Evolutionary conservation across 2,329 filamentous ascomycete species (phyloP), one percentile per base, ranked within the genome.

Genomic region (Trichoderma sp.): DNA sequence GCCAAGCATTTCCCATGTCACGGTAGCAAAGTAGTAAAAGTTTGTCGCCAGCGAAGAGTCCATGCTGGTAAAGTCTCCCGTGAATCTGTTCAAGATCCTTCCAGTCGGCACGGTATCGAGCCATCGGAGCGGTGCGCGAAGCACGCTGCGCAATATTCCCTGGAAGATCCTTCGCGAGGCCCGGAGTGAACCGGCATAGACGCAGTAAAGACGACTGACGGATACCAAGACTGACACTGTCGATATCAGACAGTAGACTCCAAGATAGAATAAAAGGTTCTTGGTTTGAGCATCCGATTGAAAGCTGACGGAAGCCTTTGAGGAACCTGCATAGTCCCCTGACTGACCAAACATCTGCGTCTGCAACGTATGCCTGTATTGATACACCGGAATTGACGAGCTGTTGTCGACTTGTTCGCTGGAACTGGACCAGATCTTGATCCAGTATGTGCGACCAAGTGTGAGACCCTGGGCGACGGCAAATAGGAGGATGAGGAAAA

Each of bases 91-190:
- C 24, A 62, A 14, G 26, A 62, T 62, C 24, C 59, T 52, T 30
- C 59, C 59, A 2, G 48, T 62, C n/a, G 59, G 59, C 39, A 62
- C 59, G 15, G 59, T 62, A 24, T 62, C 59, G 0, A 62, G 39
- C 59, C 59, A 62, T 45, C 59, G 59, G 7, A 62, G 59, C 12
- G 59, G 59, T 24, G 59, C 59, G 52, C 59, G 59, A 24, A 62
- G 59, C 2, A 62, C 59, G 10, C 59, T 62, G 59, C 48, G 59
- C 48, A 62, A 21, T 21, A 62, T 62, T 3, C 47, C 59, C 59
- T 54, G 59, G 15, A 62, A 62, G 12, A 62, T 62, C 7, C 26
- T 34, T 3, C 59, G 59, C 15, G 59, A 62, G 9, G 59, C 59
- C 12, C 59, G 59, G 39, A 62, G 59, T 19, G 59, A 62, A 7